Evolutionary conservation across 257 asterid species (phyloP), one percentile per base, ranked within the genome.

Genomic region (Solanum bulbocastanum): DNA sequence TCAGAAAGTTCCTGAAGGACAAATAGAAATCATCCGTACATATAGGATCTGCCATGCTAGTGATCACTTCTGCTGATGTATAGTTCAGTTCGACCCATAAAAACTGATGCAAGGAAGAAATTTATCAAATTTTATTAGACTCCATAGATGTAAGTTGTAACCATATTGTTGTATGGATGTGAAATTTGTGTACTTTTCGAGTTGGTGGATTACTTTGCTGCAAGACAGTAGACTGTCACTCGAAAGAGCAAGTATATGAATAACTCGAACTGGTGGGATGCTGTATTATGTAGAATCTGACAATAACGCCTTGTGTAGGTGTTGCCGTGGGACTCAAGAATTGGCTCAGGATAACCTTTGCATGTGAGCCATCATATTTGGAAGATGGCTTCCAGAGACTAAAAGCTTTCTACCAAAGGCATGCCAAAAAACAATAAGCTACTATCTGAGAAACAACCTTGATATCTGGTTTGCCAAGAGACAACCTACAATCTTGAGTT

Each of bases 331-430:
- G 99, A 65, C 90, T 92, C 83, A 94, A 94, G 94, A 92, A 96
- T 88, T 96, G 98, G 98, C 90, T 96, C 20, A 93, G 99, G 11
- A 35, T 96, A 73, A 90, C 98, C 49, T 96, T 92, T 44, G 96
- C 96, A 8, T 78, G 92, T 8, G 99, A 96, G 88, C 93, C 94
- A 86, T 92, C 96, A 83, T 91, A 91, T 56, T 94, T 96, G 49
- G 90, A 90, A 58, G 98, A 95, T 52, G 98, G 95, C 32, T 87
- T 96, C 32, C 85, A 58, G 72, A 90, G 98, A 88, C 87, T 96
- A 27, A 93, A 91, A 85, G 92, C 93, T n/a, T 96, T 96, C 91
- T 90, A 65, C 87, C 86, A 89, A 78, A 93, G 96, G 85, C 93
- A 96, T 33, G 90, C 93, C 81, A 96, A 94, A 92, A 93, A 93